Conservation (phyloP, 352 stramenopile genomes). For the Phytophthora kernoviae region DNA sequence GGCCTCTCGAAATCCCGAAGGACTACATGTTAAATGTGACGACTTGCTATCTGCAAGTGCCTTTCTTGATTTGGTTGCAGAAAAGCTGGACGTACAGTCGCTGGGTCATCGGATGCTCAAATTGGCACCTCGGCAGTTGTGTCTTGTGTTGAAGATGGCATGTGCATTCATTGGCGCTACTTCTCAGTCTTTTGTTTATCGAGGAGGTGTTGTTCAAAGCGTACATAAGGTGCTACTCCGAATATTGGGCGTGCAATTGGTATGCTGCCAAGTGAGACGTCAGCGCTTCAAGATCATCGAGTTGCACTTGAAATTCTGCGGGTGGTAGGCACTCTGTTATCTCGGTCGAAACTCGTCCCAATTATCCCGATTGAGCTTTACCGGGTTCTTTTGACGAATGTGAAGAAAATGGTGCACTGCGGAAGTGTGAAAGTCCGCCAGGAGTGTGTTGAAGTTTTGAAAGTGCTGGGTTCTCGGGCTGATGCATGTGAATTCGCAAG, state of each 20-base stretch:
- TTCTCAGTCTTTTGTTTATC: slow-evolving; percentile 10
- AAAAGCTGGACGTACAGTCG: slow-evolving; percentile 28
- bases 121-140: slow-evolving; percentile 31
- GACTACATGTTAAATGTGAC: slow-evolving; percentile 11
- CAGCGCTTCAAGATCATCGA: slow-evolving; percentile 21
- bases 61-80: slow-evolving; percentile 26
- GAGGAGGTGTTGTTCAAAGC: slow-evolving; percentile 8
- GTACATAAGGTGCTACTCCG: slow-evolving; percentile 18
- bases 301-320: slow-evolving; percentile 24
- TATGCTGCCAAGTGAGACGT: slow-evolving; percentile 17
- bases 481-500: slow-evolving; percentile 18
- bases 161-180: slow-evolving; percentile 24
- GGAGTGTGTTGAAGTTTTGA: slow-evolving; percentile 30
- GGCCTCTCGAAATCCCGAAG: slow-evolving; percentile 19
- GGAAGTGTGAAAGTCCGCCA: slow-evolving; percentile 29
- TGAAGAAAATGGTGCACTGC: slow-evolving; percentile 8
- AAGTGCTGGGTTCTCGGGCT: slow-evolving; percentile 13
- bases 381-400: slow-evolving; percentile 9
- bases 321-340: slow-evolving; percentile 25
- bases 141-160: slow-evolving; percentile 40
- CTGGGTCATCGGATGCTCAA: slow-evolving; percentile 18
- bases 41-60: slow-evolving; percentile 9
- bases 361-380: slow-evolving; percentile 20
- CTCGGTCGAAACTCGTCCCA: slow-evolving; percentile 7
- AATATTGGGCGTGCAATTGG: slow-evolving; percentile 26